A percentile compares a stretch with the other conserved stretches of the same genome.
These are phyloP conservation scores for Porphyridium purpureum DNA, from an alignment of 23 red algal genomes.

Conservation along the genomic window DNA sequence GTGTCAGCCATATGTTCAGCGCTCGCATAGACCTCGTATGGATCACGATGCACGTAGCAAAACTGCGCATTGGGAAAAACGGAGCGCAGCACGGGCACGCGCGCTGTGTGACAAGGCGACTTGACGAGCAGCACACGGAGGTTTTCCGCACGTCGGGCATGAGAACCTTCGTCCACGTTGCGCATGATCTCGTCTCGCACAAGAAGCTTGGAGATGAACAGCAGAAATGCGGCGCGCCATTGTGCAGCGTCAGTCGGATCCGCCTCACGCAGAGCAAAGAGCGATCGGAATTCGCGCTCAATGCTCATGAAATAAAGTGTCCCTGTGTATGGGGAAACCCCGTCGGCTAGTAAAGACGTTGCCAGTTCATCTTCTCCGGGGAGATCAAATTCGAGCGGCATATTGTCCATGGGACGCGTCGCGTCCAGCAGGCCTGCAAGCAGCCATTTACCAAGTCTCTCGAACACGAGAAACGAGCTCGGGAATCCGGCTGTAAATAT, in stretches of 20 bases:
- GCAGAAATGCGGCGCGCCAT: constrained; percentile 1
- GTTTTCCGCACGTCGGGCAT: too few species aligned
- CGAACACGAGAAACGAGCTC: neutral
- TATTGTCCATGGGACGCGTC: constrained; percentile 3
- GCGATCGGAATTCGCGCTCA: too few species aligned
- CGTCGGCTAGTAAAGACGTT: neutral
- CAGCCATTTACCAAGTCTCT: neutral
- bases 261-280: too few species aligned
- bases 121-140: constrained; percentile 6
- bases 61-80: constrained; percentile 1
- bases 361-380: neutral
- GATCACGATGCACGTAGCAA: neutral
- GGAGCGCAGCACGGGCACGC: neutral
- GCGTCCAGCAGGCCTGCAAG: neutral
- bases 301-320: neutral
- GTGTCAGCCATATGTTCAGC: neutral
- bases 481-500: neutral
- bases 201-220: too few species aligned
- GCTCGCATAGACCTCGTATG: neutral
- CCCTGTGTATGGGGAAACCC: neutral
- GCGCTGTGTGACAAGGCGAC: neutral
- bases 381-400: neutral
- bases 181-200: too few species aligned
- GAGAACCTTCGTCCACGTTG: too few species aligned
- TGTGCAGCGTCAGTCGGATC: too few species aligned